phyloP scores from a whole-genome alignment of 192 early-diverging fungal genomes.

The Rhizoclosmatium globosum region DNA sequence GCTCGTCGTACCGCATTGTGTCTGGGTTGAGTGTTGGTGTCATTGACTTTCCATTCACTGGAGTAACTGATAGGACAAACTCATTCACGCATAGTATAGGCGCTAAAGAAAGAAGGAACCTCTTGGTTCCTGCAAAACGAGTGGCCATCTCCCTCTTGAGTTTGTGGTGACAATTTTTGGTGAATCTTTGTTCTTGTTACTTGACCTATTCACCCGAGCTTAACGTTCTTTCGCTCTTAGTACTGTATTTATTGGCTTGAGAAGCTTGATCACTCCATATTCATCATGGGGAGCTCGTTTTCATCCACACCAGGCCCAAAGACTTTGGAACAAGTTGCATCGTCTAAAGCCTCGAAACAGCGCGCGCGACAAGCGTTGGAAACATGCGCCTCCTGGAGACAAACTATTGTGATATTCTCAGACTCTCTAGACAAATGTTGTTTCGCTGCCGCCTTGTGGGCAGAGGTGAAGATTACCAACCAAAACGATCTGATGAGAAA shows the following conservation, averaged over 20 bases:
- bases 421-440: conserved; percentile 26
- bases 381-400: conserved; percentile 5
- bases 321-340: conserved; percentile 7
- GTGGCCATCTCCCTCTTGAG: neutral
- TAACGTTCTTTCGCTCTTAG: no score
- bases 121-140: neutral
- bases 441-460: conserved; percentile 28
- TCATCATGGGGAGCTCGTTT: neutral
- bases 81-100: conserved; percentile 34
- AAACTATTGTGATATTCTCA: conserved; percentile 1
- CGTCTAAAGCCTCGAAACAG: conserved; percentile 1
- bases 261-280: neutral
- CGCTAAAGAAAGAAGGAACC: neutral
- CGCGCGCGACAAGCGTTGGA: neutral
- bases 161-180: neutral
- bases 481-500: no score
- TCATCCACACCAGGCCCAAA: neutral
- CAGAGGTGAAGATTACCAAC: conserved; percentile 23
- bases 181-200: no score
- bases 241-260: neutral
- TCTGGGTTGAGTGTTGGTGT: conserved; percentile 40
- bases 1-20: conserved; percentile 22
- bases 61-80: conserved; percentile 27
- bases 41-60: conserved; percentile 36
- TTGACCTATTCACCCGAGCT: no score